phyloP scores from a whole-genome alignment of 2,329 filamentous ascomycete species.

The Ceratocystis lukuohia region DNA sequence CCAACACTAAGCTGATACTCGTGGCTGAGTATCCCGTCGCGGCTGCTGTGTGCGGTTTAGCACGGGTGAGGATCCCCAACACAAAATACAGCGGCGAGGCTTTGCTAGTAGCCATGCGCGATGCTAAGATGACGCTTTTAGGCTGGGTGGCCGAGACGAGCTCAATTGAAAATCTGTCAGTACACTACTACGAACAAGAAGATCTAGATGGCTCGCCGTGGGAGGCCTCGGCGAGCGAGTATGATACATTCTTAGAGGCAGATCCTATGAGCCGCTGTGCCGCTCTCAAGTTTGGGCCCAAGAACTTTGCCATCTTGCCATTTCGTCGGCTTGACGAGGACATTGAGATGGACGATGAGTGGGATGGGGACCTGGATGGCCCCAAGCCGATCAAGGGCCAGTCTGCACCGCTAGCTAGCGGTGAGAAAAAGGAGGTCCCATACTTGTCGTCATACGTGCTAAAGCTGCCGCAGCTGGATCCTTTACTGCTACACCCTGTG shows the following conservation, averaged over 20 bases:
- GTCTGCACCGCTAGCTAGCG: slow-evolving; percentile 26
- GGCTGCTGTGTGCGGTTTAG: slow-evolving; percentile 73
- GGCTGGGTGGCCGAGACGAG: slow-evolving; percentile 82
- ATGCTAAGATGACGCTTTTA: slow-evolving; percentile 83
- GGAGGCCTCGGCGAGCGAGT: slow-evolving; percentile 60
- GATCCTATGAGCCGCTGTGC: slow-evolving; percentile 90
- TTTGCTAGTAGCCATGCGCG: slow-evolving; percentile 69
- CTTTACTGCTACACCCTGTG: slow-evolving; percentile 72
- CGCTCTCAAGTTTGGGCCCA: slow-evolving; percentile 78
- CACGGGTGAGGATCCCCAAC: slow-evolving; percentile 56
- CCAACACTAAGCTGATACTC: slow-evolving; percentile 66
- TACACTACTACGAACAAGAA: slow-evolving; percentile 97
- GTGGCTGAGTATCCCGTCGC: slow-evolving; percentile 72
- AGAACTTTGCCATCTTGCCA: slow-evolving; percentile 83
- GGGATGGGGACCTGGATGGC: slow-evolving; percentile 69
- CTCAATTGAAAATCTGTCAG: slow-evolving; percentile 74
- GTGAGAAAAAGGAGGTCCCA: slow-evolving; percentile 41
- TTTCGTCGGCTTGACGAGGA: slow-evolving; percentile 80
- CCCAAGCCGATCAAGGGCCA: slow-evolving; percentile 41
- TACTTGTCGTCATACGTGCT: slow-evolving; percentile 90
- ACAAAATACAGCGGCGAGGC: slow-evolving; percentile 73
- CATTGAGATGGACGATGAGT: slow-evolving; percentile 71
- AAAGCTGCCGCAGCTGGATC: slow-evolving; percentile 76
- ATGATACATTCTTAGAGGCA: slow-evolving; percentile 68
- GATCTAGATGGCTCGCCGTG: slow-evolving; percentile 73